Percentiles rank a stretch among this genome's conserved stretches.
These are phyloP conservation scores for Arthrobotrys musiformis DNA, from an alignment of 2,329 filamentous ascomycete genomes.

Conservation along the genomic window DNA sequence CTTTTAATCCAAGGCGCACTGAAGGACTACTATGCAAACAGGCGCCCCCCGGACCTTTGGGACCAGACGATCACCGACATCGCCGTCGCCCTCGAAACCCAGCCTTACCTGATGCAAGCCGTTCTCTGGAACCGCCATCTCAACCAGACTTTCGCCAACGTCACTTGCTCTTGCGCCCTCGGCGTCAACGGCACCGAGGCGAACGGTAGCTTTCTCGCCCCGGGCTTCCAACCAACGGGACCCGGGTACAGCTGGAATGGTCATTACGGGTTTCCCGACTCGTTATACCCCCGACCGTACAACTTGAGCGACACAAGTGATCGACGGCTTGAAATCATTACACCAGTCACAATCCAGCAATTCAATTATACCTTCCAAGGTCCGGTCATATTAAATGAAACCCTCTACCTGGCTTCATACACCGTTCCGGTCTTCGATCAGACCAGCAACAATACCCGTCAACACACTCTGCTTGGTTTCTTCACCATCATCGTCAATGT, in stretches of 20 bases:
- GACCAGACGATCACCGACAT: slow-evolving; percentile 63
- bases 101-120: slow-evolving; percentile 60
- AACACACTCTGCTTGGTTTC: slow-evolving; percentile 74
- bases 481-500: slow-evolving; percentile 82
- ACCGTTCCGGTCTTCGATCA: slow-evolving; percentile 79
- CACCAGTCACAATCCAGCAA: slow-evolving; percentile 63
- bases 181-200: slow-evolving; percentile 36
- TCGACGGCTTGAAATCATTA: slow-evolving; percentile 58
- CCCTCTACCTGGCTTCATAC: slow-evolving; percentile 80
- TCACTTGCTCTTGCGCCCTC: slow-evolving; percentile 53
- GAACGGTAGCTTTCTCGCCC: slow-evolving; percentile 58
- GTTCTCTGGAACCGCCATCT: slow-evolving; percentile 56
- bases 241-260: slow-evolving; percentile 64
- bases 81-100: slow-evolving; percentile 74
- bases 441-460: slow-evolving; percentile 63
- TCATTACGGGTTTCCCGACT: slow-evolving; percentile 68
- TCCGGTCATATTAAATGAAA: slow-evolving; percentile 76
- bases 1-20: slow-evolving; percentile 71
- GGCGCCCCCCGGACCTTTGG: slow-evolving; percentile 70
- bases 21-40: slow-evolving; percentile 66
- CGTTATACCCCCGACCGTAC: slow-evolving; percentile 63
- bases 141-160: slow-evolving; percentile 54
- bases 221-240: slow-evolving; percentile 56
- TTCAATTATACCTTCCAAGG: slow-evolving; percentile 72
- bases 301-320: slow-evolving; percentile 18